Base-by-base conservation (phyloP, 164 flowering plant species). In the Tetracentron sinense region DNA sequence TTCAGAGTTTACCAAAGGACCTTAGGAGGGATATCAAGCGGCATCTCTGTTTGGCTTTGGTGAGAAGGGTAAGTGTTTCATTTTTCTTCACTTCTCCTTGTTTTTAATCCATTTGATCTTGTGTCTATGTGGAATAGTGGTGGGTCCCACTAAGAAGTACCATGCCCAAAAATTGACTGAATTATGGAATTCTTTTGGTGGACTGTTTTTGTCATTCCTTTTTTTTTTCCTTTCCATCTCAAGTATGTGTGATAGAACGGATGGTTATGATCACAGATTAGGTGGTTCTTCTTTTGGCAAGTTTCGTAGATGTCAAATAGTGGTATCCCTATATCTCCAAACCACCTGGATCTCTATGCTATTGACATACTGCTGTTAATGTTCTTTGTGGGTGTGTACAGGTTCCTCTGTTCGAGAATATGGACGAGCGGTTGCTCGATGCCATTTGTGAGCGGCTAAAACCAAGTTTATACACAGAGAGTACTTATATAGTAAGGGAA, bases 351-450 rank as follows among this genome's bases (percentile, higher is more conserved):
- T n/a, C n/a, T n/a, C n/a, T n/a, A n/a, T 38, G 8, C 44, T 38
- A 12, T 3, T 38, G 44, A n/a, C n/a, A n/a, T 4, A 38, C 14
- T 38, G 14, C 44, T 1, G 44, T 33, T 33, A 38, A 38, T 8
- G n/a, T n/a, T n/a, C 28, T 54, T 48, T 54, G 33, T 14, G 47
- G 29, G 20, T 59, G 33, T 38, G 8, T 61, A 28, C 63, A 92
- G 99, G 97, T 91, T 54, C 97, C 97, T 62, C 70, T 95, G 23
- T 95, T 95, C 82, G 96, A 88, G 63, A 92, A 73, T 33, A 86
- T 95, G 99, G 99, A 95, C 58, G 99, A 95, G 73, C 81, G 97
- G 52, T 66, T 92, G 75, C 92, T 95, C 3, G 99, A 95, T 78
- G 99, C 99, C 50, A 92, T 95, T 22, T 95, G 99, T 67, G 97